Evolutionary conservation across 768 basidiomycete genomes (phyloP).

Genomic region (Mycena metata): DNA sequence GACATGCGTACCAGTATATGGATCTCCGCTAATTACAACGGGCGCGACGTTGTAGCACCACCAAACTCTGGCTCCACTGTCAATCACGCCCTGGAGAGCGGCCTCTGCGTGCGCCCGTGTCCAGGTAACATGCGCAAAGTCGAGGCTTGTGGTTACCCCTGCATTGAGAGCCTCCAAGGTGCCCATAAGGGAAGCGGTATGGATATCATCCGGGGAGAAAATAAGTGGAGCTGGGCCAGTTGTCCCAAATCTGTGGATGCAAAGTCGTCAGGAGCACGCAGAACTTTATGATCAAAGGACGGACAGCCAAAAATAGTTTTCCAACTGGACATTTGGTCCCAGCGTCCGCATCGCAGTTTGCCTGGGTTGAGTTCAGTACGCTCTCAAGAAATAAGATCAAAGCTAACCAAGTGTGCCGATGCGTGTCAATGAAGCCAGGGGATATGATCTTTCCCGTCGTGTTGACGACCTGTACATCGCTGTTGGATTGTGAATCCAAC

Average conservation of each 20-base stretch:
- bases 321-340: conserved; percentile 26
- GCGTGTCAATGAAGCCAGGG: conserved; percentile 28
- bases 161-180: conserved; percentile 22
- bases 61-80: conserved; percentile 23
- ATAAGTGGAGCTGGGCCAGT: conserved; percentile 14
- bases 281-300: not conserved
- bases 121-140: conserved; percentile 29
- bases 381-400: not conserved
- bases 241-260: conserved; percentile 5
- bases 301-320: conserved; percentile 25
- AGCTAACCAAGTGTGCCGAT: conserved; percentile 24
- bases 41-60: conserved; percentile 23
- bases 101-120: conserved; percentile 19
- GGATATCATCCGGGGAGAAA: conserved; percentile 18
- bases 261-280: not conserved
- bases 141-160: conserved; percentile 18
- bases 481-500: conserved; percentile 12
- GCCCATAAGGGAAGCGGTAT: conserved; percentile 16
- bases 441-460: conserved; percentile 32
- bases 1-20: not conserved
- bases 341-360: conserved; percentile 22
- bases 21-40: conserved; percentile 25
- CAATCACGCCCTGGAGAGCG: conserved; percentile 17
- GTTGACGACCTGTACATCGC: conserved; percentile 17
- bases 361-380: not conserved